A percentile compares a stretch with the other conserved stretches of the same genome.
These are phyloP conservation scores for Rosa hybrid DNA, from an alignment of 331 rosid species.

Conservation along the genomic window DNA sequence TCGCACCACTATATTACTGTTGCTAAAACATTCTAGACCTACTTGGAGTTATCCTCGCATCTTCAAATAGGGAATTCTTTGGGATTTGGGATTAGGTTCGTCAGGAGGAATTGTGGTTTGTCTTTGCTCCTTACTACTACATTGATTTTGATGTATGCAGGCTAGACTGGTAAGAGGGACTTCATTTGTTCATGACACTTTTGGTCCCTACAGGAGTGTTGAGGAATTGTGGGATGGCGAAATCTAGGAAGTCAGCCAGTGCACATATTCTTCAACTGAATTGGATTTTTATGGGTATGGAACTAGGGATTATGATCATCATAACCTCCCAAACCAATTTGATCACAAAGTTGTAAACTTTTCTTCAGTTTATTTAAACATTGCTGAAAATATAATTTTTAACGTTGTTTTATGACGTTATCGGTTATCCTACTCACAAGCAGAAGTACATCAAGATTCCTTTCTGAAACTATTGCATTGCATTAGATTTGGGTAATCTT, in stretches of 20 bases:
- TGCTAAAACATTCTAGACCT: background rate
- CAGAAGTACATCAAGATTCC: background rate
- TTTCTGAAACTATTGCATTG: background rate
- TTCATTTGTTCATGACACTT: conserved; percentile 56
- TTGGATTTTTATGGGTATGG: background rate
- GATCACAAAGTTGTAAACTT: background rate
- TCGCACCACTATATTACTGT: background rate
- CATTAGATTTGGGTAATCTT: too few species aligned
- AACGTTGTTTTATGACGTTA: background rate
- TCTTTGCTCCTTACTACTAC: background rate
- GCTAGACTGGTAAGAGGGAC: conserved; percentile 61
- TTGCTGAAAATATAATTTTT: background rate
- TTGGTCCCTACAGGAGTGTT: conserved; percentile 46
- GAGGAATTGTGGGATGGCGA: conserved; percentile 94
- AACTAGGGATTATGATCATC: background rate
- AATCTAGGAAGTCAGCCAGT: conserved; percentile 36
- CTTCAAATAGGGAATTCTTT: background rate
- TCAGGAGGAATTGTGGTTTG: background rate
- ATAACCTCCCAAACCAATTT: background rate
- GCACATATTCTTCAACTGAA: background rate
- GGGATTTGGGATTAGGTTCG: background rate
- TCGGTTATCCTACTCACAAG: background rate
- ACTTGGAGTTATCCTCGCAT: background rate
- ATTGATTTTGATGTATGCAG: conserved; percentile 42
- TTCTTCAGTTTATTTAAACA: background rate